A percentile compares a stretch with the other conserved stretches of the same genome.
phyloP scores from a whole-genome alignment of 2,329 filamentous ascomycete genomes.

The Atkinsonella hypoxylon region DNA sequence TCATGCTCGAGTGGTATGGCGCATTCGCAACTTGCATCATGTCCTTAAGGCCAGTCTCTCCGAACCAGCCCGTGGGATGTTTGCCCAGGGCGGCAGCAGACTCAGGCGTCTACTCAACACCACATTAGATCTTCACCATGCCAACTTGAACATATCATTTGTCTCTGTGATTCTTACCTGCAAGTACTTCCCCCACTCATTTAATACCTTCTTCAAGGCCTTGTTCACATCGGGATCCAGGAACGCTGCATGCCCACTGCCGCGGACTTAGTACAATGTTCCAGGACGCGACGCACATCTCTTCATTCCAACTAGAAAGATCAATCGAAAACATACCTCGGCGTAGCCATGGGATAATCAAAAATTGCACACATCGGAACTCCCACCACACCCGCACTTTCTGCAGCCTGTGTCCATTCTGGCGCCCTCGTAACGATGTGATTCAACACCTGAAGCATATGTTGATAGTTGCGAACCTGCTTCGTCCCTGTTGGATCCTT shows the following conservation, averaged over 20 bases:
- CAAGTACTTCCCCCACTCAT: constrained; percentile 45
- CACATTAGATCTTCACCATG: neutral
- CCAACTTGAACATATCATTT: neutral
- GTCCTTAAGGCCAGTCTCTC: constrained; percentile 32
- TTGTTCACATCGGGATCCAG: constrained; percentile 42
- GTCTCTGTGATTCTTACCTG: constrained; percentile 20
- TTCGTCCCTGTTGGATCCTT: constrained; percentile 48
- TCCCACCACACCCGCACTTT: constrained; percentile 38
- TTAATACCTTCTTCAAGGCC: constrained; percentile 40
- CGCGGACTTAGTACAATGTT: neutral
- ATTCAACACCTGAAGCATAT: constrained; percentile 57
- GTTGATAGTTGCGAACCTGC: constrained; percentile 52
- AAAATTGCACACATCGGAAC: constrained; percentile 42
- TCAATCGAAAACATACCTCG: constrained; percentile 23
- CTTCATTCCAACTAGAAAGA: neutral
- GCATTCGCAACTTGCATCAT: constrained; percentile 40
- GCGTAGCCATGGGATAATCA: constrained; percentile 45
- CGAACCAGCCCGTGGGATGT: constrained; percentile 41
- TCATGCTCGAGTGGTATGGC: constrained; percentile 26
- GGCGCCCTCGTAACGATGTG: constrained; percentile 40
- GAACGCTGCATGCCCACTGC: constrained; percentile 39
- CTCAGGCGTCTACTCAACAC: constrained; percentile 28
- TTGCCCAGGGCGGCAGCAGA: constrained; percentile 39
- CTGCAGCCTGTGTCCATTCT: constrained; percentile 39
- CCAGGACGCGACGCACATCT: neutral